Percentiles rank a stretch among this genome's conserved stretches.
phyloP scores from a whole-genome alignment of 2,329 filamentous ascomycete genomes.

The Camillea tinctor region DNA sequence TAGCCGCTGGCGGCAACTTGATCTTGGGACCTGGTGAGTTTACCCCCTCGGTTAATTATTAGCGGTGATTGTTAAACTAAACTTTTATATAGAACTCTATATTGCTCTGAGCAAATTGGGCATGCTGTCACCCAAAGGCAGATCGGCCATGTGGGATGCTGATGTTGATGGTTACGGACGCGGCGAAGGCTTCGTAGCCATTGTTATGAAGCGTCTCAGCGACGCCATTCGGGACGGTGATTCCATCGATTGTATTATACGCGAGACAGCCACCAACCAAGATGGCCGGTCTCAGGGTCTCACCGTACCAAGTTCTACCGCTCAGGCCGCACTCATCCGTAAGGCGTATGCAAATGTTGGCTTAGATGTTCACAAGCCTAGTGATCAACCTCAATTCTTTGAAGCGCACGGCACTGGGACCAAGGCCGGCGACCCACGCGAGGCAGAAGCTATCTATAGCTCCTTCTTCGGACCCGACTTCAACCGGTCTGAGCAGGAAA shows the following conservation, averaged over 20 bases:
- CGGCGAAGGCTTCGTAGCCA: conserved; percentile 21
- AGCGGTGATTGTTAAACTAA: too few species aligned
- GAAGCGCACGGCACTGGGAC: conserved; percentile 27
- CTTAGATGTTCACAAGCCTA: not conserved
- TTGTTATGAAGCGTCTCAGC: conserved; percentile 17
- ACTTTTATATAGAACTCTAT: too few species aligned
- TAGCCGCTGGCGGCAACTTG: not conserved
- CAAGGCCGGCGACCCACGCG: conserved; percentile 22
- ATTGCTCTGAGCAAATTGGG: conserved; percentile 22
- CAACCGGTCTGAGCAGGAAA: conserved; percentile 11
- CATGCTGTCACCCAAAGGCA: conserved; percentile 32
- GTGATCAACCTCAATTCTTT: not conserved
- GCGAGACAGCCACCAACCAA: conserved; percentile 22
- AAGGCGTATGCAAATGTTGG: conserved; percentile 15
- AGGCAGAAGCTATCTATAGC: conserved; percentile 14
- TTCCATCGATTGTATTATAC: conserved; percentile 23
- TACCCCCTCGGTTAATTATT: not conserved
- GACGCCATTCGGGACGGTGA: conserved; percentile 22
- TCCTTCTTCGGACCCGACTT: too few species aligned
- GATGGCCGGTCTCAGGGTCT: conserved; percentile 16
- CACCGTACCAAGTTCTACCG: conserved; percentile 17
- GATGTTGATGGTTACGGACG: conserved; percentile 30
- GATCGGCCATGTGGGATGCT: conserved; percentile 29
- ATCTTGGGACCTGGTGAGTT: not conserved
- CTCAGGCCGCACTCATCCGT: conserved; percentile 17